Evolutionary conservation across 2,329 filamentous ascomycete genomes (phyloP).

Genomic region (Elsinoe arachidis): DNA sequence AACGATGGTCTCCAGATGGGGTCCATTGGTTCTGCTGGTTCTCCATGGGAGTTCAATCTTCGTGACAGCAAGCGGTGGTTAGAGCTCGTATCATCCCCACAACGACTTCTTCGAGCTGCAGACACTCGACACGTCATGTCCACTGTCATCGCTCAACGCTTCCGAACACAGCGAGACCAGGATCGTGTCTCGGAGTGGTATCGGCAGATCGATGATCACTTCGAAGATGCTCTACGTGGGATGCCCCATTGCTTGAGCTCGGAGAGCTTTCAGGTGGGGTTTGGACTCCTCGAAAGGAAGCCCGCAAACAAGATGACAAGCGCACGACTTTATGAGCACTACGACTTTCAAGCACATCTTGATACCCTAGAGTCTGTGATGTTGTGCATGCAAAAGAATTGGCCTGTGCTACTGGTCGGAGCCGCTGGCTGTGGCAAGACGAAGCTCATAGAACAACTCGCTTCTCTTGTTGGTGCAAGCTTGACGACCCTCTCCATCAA

Average conservation of each 20-base stretch:
- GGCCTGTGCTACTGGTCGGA: slow-evolving; percentile 84
- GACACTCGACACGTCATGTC: slow-evolving; percentile 66
- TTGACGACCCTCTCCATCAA: slow-evolving; percentile 83
- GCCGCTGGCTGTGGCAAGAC: slow-evolving; percentile 83
- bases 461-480: slow-evolving; percentile 65
- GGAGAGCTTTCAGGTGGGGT: slow-evolving; percentile 65
- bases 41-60: slow-evolving; percentile 93
- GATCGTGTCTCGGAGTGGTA: slow-evolving; percentile 45
- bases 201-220: slow-evolving; percentile 55
- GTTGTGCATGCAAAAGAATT: slow-evolving; percentile 74
- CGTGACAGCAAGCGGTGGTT: slow-evolving; percentile 87
- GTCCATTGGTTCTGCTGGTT: slow-evolving; percentile 49
- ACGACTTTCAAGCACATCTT: slow-evolving; percentile 41
- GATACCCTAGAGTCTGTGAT: slow-evolving; percentile 76
- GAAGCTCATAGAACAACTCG: slow-evolving; percentile 66
- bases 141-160: slow-evolving; percentile 77
- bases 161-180: slow-evolving; percentile 64
- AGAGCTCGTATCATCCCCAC: slow-evolving; percentile 54
- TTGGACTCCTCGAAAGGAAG: slow-evolving; percentile 57
- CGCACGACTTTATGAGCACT: slow-evolving; percentile 20
- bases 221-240: slow-evolving; percentile 46
- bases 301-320: slow-evolving; percentile 29
- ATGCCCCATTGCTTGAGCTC: slow-evolving; percentile 64
- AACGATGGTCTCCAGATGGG: slow-evolving; percentile 53
- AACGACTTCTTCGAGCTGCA: slow-evolving; percentile 53